A percentile compares a stretch with the other conserved stretches of the same genome.
Conservation (phyloP, 768 basidiomycete genomes). For the Sarcodon aspratus region DNA sequence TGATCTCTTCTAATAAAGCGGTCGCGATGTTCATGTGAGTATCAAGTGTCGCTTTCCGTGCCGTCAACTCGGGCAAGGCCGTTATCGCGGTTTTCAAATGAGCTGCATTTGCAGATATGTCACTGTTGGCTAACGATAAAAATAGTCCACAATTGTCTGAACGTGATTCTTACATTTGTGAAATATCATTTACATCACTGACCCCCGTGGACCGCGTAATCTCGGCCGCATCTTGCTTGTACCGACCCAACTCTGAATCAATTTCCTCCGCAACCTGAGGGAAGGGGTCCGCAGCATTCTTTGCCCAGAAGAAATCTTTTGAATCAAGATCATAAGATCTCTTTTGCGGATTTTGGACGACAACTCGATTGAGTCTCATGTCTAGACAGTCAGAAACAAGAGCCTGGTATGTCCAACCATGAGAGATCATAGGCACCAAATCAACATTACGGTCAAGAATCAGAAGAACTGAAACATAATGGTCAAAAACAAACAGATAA, state of each 20-base stretch:
- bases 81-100: conserved; percentile 97
- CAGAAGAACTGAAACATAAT: conserved; percentile 58
- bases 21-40: conserved; percentile 99
- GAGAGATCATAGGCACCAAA: conserved; percentile 84
- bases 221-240: conserved; percentile 93
- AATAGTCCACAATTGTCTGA: not conserved
- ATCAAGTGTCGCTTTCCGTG: conserved; percentile 91
- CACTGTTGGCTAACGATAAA: conserved; percentile 29
- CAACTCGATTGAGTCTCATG: conserved; percentile 92
- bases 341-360: conserved; percentile 62
- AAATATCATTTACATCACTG: conserved; percentile 89
- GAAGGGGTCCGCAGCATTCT: conserved; percentile 92
- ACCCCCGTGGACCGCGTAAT: conserved; percentile 94
- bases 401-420: conserved; percentile 99
- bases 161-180: conserved; percentile 68
- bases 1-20: conserved; percentile 88
- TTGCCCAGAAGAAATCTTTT: conserved; percentile 99
- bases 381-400: conserved; percentile 95
- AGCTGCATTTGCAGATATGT: conserved; percentile 85
- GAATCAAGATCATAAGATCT: conserved; percentile 95
- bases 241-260: conserved; percentile 81
- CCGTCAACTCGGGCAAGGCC: conserved; percentile 90
- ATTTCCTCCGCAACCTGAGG: conserved; percentile 98
- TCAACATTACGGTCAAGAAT: conserved; percentile 94
- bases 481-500: conserved; percentile 4